phyloP scores from a whole-genome alignment of 495 filamentous ascomycete species.

The Xylaria flabelliformis region DNA sequence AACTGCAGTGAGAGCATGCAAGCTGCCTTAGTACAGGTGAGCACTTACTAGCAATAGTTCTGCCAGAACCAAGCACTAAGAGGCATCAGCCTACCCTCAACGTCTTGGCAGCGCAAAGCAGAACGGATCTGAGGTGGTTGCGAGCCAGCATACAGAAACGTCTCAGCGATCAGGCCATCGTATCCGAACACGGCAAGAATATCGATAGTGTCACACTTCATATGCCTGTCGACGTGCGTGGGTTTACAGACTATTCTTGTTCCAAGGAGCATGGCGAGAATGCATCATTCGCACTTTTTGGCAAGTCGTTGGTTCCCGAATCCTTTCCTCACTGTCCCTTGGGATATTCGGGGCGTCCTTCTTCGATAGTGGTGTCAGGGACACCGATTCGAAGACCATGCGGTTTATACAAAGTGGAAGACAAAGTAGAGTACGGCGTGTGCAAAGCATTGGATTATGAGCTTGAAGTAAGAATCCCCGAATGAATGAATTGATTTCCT shows the following conservation, averaged over 20 bases:
- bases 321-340: slow-evolving; percentile 78
- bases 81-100: slow-evolving; percentile 68
- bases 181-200: slow-evolving; percentile 62
- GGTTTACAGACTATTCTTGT: slow-evolving; percentile 85
- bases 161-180: slow-evolving; percentile 55
- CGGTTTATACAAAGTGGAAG: slow-evolving; percentile 61
- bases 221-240: slow-evolving; percentile 74
- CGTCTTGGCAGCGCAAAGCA: slow-evolving; percentile 75
- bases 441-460: slow-evolving; percentile 72
- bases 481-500: no score
- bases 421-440: slow-evolving; percentile 58
- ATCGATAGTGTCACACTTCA: slow-evolving; percentile 63
- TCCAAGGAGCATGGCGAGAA: slow-evolving; percentile 77
- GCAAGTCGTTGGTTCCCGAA: slow-evolving; percentile 70
- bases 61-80: slow-evolving; percentile 64
- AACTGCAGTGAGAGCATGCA: slow-evolving; percentile 29
- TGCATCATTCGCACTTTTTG: slow-evolving; percentile 61
- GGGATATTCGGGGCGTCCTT: slow-evolving; percentile 75
- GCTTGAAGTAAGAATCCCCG: slow-evolving; percentile 53
- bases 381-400: slow-evolving; percentile 69
- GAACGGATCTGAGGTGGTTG: slow-evolving; percentile 65
- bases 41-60: slow-evolving; percentile 30
- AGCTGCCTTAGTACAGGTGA: slow-evolving; percentile 23
- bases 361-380: slow-evolving; percentile 72
- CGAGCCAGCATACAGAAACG: slow-evolving; percentile 71